phyloP scores from a whole-genome alignment of 805 yeast species.

The Scheffersomyces spartinae region DNA sequence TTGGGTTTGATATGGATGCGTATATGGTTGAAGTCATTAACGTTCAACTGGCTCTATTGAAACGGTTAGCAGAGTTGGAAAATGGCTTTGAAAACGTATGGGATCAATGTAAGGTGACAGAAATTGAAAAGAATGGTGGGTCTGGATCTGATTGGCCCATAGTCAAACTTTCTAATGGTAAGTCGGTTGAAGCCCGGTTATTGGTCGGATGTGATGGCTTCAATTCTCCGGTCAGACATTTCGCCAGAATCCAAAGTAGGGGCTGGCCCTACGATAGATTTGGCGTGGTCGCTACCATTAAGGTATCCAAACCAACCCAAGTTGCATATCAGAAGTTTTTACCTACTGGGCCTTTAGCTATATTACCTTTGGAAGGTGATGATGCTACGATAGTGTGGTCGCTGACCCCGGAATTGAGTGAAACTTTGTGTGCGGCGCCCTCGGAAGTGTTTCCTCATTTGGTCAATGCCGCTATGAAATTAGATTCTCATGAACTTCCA shows the following conservation, averaged over 20 bases:
- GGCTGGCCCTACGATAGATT: slow-evolving; percentile 88
- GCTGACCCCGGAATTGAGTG: slow-evolving; percentile 64
- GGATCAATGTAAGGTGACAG: slow-evolving; percentile 59
- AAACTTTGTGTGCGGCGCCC: slow-evolving; percentile 44
- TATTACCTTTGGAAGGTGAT: slow-evolving; percentile 78
- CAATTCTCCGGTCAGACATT: slow-evolving; percentile 82
- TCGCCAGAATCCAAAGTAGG: slow-evolving; percentile 69
- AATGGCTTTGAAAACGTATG: slow-evolving; percentile 27
- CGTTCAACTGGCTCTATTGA: slow-evolving; percentile 62
- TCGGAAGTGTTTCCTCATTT: slow-evolving; percentile 55
- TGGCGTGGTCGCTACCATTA: slow-evolving; percentile 89
- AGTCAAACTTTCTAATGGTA: slow-evolving; percentile 57
- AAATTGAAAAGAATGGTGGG: slow-evolving; percentile 34
- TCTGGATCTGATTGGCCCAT: slow-evolving; percentile 83
- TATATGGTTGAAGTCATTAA: slow-evolving; percentile 86
- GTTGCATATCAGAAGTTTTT: slow-evolving; percentile 93
- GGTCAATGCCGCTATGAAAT: slow-evolving; percentile 79
- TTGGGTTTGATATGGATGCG: slow-evolving; percentile 67
- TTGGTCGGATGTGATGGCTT: slow-evolving; percentile 93
- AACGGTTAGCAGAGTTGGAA: slow-evolving; percentile 26
- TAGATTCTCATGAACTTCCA: slow-evolving; percentile 65
- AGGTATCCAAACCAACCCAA: slow-evolving; percentile 58
- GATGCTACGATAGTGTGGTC: slow-evolving; percentile 94
- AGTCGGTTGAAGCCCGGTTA: slow-evolving; percentile 52
- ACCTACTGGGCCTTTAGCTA: slow-evolving; percentile 86